Conservation (phyloP, 345 rosid genomes). For the Lepidium africanum region DNA sequence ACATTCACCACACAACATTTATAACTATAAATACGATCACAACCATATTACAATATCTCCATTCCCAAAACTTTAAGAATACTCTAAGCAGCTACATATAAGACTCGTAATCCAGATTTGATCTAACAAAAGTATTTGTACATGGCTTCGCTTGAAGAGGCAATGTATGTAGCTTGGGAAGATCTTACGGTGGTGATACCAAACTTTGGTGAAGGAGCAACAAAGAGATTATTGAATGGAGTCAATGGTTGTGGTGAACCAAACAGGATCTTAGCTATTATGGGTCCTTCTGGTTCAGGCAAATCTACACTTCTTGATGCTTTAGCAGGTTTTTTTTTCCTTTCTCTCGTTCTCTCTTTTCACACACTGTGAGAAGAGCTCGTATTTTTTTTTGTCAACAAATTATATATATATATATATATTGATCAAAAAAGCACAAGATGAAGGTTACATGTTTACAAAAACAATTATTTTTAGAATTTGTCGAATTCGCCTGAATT, state of each 20-base stretch:
- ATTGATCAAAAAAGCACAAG: too few species aligned
- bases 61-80: not conserved
- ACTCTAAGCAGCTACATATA: not conserved
- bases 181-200: conserved; percentile 64
- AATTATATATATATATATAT: too few species aligned
- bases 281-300: conserved; percentile 97
- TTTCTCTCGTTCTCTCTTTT: not conserved
- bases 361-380: too few species aligned
- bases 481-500: too few species aligned
- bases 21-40: conserved; percentile 1
- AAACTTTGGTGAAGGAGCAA: conserved; percentile 48
- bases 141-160: conserved; percentile 14
- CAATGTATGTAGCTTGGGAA: conserved; percentile 56
- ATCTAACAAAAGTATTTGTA: not conserved
- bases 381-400: too few species aligned
- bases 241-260: conserved; percentile 72
- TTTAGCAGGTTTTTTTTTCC: conserved; percentile 47
- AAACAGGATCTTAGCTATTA: conserved; percentile 70
- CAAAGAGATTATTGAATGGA: conserved; percentile 58
- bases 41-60: not conserved
- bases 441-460: too few species aligned
- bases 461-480: too few species aligned
- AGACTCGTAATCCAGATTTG: not conserved
- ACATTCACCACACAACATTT: conserved; percentile 11
- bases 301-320: conserved; percentile 90